phyloP scores from a whole-genome alignment of 331 rosid genomes.

The Erythrophleum ivorense region DNA sequence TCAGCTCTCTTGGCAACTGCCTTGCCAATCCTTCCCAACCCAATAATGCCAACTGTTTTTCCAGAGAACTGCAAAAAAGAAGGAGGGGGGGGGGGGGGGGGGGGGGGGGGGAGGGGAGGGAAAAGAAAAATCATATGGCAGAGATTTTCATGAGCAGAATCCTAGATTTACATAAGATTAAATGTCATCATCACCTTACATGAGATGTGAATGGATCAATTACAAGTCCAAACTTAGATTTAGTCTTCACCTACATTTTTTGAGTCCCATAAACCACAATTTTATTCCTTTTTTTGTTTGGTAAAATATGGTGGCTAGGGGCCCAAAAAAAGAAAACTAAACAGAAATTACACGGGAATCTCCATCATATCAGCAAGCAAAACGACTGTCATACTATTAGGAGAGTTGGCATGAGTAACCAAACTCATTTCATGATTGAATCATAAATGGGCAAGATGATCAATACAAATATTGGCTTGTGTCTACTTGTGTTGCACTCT shows the following conservation, averaged over 20 bases:
- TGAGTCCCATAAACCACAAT: background rate
- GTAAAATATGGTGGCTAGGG: too few species aligned
- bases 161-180: background rate
- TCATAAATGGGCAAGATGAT: too few species aligned
- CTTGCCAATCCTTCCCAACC: slow-evolving; percentile 71
- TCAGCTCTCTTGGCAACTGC: slow-evolving; percentile 71
- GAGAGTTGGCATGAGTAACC: too few species aligned
- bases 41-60: slow-evolving; percentile 69
- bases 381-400: too few species aligned
- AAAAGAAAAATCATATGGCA: background rate
- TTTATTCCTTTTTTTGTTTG: background rate
- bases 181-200: background rate
- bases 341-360: too few species aligned
- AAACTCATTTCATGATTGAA: too few species aligned
- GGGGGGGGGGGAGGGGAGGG: too few species aligned
- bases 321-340: too few species aligned
- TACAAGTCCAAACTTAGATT: slow-evolving; percentile 1
- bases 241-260: background rate
- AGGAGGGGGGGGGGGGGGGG: background rate
- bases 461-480: too few species aligned
- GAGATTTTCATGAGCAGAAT: background rate
- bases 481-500: too few species aligned
- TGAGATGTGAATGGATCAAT: background rate
- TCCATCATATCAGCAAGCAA: too few species aligned
- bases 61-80: slow-evolving; percentile 54